These are phyloP conservation scores for Arthrobotrys conoides DNA, from an alignment of 2,329 filamentous ascomycete genomes.

Conservation along the genomic window DNA sequence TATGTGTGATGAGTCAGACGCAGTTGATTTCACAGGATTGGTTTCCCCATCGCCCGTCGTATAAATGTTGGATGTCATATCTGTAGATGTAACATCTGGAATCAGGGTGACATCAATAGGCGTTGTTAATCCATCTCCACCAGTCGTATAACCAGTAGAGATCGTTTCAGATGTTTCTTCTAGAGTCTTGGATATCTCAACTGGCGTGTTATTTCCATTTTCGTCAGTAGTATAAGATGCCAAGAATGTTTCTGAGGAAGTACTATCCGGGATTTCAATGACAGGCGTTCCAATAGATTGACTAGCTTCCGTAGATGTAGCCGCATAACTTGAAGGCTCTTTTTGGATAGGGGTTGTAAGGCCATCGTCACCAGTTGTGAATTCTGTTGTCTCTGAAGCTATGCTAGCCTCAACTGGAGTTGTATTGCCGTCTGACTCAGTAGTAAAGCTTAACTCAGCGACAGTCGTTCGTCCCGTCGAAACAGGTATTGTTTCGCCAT, in stretches of 20 bases:
- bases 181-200: neutral
- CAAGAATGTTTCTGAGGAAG: neutral
- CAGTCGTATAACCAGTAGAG: neutral
- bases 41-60: neutral
- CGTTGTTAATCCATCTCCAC: neutral
- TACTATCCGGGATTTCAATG: neutral
- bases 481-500: neutral
- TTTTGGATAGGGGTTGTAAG: neutral
- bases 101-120: neutral
- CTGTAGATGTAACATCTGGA: neutral
- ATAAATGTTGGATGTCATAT: neutral
- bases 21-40: neutral
- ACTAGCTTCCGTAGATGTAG: neutral
- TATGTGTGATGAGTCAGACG: neutral
- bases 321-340: neutral
- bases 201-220: neutral
- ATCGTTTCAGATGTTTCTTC: neutral
- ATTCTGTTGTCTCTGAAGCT: neutral
- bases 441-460: neutral
- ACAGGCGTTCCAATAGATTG: neutral
- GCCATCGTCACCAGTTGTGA: slow-evolving; percentile 13
- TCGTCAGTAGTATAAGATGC: slow-evolving; percentile 3
- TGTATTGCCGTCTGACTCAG: neutral
- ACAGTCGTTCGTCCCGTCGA: neutral
- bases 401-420: neutral